Base-by-base conservation (phyloP, 257 asterid species). In the Solanum medicagineum region DNA sequence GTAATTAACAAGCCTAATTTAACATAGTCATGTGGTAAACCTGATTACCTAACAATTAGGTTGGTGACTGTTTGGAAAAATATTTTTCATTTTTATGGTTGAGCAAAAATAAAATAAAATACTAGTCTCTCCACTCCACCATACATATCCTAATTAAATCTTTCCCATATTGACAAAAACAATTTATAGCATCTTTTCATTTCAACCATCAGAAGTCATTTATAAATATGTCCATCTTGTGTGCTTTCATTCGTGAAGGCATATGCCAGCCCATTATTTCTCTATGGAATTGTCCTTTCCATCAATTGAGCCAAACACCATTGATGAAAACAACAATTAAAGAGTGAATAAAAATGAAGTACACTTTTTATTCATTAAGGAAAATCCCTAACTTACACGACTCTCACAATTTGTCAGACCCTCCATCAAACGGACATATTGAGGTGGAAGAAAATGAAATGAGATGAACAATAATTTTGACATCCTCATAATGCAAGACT, bases 271-370 rank as follows among this genome's bases (percentile, higher is more conserved):
- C 83, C 63, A 77, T 75, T 47, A 26, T 14, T 70, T 51, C 87
- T 5, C 13, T n/a, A 80, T 57, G 80, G 42, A 56, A 81, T 47
- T 74, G 81, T 85, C 85, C 88, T 74, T 85, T 66, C 62, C 63
- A 51, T 77, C 83, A 85, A 86, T 69, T 68, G 45, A 66, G 19
- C 86, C 62, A 20, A 60, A 83, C 84, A 51, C 85, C 62, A 68
- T 59, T 29, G 90, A 62, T 81, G 86, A 62, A 80, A 87, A 68
- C 68, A 87, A 66, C 77, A 81, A 36, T 60, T 86, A 36, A 32
- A 16, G 73, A 81, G 84, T 84, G 40, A 20, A 60, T 70, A 59
- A 11, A 32, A 47, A 29, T 47, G 66, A 20, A 29, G 14, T 42
- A 60, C n/a, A 65, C 44, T 29, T 14, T 29, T 32, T 7, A 66